These are phyloP conservation scores for Lepidopterella palustris DNA, from an alignment of 495 filamentous ascomycete genomes.

Conservation along the genomic window DNA sequence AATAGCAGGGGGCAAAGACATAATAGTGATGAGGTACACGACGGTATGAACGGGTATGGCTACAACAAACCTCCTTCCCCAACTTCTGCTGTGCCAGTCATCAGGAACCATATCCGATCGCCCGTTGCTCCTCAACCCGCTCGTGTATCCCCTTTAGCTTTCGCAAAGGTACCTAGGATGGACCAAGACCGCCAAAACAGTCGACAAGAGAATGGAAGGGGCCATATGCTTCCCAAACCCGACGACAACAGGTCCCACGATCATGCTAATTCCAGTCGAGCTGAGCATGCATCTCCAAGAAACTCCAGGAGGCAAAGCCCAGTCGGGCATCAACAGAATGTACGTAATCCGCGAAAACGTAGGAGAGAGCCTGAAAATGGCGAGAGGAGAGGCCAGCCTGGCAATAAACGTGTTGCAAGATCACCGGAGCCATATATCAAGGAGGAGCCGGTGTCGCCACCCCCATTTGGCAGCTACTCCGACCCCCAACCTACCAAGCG, in stretches of 20 bases:
- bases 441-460: conserved; percentile 77
- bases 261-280: neutral
- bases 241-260: neutral
- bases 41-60: conserved; percentile 17
- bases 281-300: conserved; percentile 1
- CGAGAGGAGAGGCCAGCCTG: conserved; percentile 46
- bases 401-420: conserved; percentile 20
- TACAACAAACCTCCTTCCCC: conserved; percentile 11
- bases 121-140: conserved; percentile 78
- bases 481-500: conserved; percentile 35
- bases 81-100: conserved; percentile 39
- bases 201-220: neutral
- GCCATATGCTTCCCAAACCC: neutral
- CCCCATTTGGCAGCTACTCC: conserved; percentile 48
- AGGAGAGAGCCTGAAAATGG: conserved; percentile 27
- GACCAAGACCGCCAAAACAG: conserved; percentile 23
- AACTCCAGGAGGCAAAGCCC: conserved; percentile 23
- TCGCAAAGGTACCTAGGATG: conserved; percentile 53
- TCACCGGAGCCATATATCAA: conserved; percentile 59
- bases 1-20: conserved; percentile 5
- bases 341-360: conserved; percentile 19
- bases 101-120: conserved; percentile 58
- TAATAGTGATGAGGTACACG: neutral
- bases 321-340: conserved; percentile 2
- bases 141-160: conserved; percentile 69